phyloP scores from a whole-genome alignment of 2,329 filamentous ascomycete species.

The Aspergillus uvarum region DNA sequence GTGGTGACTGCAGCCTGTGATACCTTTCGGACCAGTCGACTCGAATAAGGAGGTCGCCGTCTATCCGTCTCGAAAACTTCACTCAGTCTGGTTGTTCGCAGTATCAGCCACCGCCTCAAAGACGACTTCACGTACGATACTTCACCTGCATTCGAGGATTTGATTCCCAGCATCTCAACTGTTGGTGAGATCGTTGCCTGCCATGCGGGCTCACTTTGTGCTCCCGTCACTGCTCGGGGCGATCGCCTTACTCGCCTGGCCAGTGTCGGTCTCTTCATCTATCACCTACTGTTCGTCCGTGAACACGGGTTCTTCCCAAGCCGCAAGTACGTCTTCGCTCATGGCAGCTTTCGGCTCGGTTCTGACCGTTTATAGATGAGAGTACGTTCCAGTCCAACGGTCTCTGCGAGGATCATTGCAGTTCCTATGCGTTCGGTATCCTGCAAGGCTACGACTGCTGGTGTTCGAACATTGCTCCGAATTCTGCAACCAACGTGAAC shows the following conservation, averaged over 20 bases:
- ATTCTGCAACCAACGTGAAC: conserved; percentile 32
- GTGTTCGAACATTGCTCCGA: conserved; percentile 50
- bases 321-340: conserved; percentile 33
- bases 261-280: conserved; percentile 24
- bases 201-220: conserved; percentile 25
- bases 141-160: background rate
- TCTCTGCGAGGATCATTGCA: conserved; percentile 41
- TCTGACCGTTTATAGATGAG: conserved; percentile 30
- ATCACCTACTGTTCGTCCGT: conserved; percentile 45
- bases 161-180: background rate
- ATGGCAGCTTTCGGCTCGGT: background rate
- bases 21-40: background rate
- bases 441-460: conserved; percentile 49
- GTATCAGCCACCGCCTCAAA: background rate
- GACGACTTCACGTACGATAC: background rate
- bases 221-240: conserved; percentile 19
- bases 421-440: conserved; percentile 47
- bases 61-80: background rate
- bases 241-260: conserved; percentile 26
- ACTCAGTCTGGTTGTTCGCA: background rate
- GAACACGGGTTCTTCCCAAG: conserved; percentile 45
- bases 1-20: background rate
- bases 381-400: conserved; percentile 49
- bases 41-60: background rate
- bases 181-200: conserved; percentile 7